Conservation (phyloP, 2,329 filamentous ascomycete species). For the Sclerotinia nivalis region DNA sequence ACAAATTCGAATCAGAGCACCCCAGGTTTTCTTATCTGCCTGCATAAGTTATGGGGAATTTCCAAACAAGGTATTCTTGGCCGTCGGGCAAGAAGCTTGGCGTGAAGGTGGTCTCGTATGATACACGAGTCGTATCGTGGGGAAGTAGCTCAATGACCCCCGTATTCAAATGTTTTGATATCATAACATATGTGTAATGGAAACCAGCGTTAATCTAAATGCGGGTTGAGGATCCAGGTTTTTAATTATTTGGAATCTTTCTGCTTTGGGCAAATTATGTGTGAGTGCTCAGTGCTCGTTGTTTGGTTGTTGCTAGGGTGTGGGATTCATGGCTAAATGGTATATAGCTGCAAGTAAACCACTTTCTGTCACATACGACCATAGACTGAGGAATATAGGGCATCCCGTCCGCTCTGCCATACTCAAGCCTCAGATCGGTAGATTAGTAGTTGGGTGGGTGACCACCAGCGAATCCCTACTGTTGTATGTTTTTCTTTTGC, state of each 20-base stretch:
- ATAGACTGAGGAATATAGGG: slow-evolving; percentile 14
- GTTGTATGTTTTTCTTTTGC: slow-evolving; percentile 4
- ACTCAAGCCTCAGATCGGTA: slow-evolving; percentile 26
- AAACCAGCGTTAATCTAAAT: background rate
- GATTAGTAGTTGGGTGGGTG: slow-evolving; percentile 27
- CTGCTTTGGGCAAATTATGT: background rate
- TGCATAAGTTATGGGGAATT: slow-evolving; percentile 6
- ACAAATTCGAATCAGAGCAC: slow-evolving; percentile 34
- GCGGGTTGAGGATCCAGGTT: background rate
- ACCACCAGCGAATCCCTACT: slow-evolving; percentile 26
- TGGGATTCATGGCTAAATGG: background rate
- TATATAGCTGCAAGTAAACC: fast-evolving
- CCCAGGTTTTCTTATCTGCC: slow-evolving; percentile 8
- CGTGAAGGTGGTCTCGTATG: slow-evolving; percentile 4
- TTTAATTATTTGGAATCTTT: background rate
- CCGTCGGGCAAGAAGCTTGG: slow-evolving; percentile 13
- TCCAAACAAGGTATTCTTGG: background rate
- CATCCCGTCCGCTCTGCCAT: slow-evolving; percentile 28
- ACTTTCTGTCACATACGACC: fast-evolving
- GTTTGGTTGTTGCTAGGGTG: background rate
- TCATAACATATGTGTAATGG: slow-evolving; percentile 2
- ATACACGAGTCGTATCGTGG: background rate
- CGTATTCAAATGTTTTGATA: background rate
- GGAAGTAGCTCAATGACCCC: slow-evolving; percentile 1
- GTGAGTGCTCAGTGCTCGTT: background rate